phyloP scores from a whole-genome alignment of 208 protist species.

The Porcisia deanei region DNA sequence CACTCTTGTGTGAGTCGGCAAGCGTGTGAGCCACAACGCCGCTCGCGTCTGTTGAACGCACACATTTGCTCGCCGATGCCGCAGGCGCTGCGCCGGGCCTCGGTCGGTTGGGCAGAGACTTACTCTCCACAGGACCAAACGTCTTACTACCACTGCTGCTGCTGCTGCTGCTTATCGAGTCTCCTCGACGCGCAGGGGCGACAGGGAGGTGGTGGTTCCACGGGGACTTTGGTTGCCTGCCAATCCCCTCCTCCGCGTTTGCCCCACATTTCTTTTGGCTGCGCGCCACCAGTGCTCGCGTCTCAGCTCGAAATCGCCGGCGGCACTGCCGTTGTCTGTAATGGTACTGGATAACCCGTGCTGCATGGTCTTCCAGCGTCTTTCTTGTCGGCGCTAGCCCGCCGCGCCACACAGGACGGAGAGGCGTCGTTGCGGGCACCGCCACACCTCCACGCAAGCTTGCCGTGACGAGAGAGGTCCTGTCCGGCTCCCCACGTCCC shows the following conservation, averaged over 20 bases:
- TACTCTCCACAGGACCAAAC: background rate
- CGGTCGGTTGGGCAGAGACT: background rate
- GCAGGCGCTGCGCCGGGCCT: background rate
- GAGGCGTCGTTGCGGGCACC: background rate
- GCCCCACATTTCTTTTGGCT: constrained; percentile 11
- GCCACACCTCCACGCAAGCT: background rate
- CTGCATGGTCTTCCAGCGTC: constrained; percentile 46
- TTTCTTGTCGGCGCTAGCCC: constrained; percentile 20
- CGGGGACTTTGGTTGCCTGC: background rate
- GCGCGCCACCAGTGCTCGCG: constrained; percentile 19
- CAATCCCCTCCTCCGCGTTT: background rate
- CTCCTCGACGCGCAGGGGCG: background rate
- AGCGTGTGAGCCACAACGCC: background rate
- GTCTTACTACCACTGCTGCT: background rate
- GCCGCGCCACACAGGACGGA: constrained; percentile 18
- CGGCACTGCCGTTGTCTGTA: constrained; percentile 39
- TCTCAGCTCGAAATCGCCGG: constrained; percentile 37
- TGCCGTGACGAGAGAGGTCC: background rate
- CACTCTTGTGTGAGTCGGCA: background rate
- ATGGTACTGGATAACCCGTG: constrained; percentile 66
- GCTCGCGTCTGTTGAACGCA: background rate
- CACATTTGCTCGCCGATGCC: background rate
- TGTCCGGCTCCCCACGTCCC: background rate
- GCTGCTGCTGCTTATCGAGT: background rate
- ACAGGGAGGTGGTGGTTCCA: background rate